Percentiles rank a stretch among this genome's conserved stretches.
Evolutionary conservation across 441 rosid species (phyloP).

Genomic region (Pelargonium citronellum): DNA sequence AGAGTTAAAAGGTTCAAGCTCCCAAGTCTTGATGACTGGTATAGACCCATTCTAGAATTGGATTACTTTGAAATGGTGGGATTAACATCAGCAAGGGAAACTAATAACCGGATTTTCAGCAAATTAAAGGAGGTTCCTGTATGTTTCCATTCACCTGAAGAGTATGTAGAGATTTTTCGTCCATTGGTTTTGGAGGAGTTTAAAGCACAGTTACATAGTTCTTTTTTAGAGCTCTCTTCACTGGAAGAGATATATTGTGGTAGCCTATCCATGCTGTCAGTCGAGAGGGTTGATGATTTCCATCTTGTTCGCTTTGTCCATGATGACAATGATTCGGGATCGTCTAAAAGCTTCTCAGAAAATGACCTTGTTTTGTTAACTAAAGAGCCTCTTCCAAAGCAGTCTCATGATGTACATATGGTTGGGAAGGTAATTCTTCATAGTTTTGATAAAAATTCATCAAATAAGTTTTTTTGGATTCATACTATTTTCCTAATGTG

Average conservation of each 20-base stretch:
- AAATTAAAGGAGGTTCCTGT: constrained; percentile 82
- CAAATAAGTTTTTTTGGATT: constrained; percentile 9
- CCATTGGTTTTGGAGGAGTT: constrained; percentile 97
- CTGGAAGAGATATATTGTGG: constrained; percentile 78
- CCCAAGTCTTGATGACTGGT: constrained; percentile 94
- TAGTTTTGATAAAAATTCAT: constrained; percentile 7
- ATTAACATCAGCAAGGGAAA: constrained; percentile 43
- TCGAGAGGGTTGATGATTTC: constrained; percentile 96
- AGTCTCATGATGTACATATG: constrained; percentile 57
- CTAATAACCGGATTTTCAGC: constrained; percentile 35
- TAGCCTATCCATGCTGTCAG: constrained; percentile 70
- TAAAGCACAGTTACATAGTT: constrained; percentile 84
- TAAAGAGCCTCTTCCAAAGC: constrained; percentile 61
- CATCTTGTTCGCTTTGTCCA: constrained; percentile 94
- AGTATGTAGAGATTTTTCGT: constrained; percentile 71
- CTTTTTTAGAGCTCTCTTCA: constrained; percentile 80
- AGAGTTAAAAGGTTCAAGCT: constrained; percentile 78
- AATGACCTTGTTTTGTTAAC: constrained; percentile 92
- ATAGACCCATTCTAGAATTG: constrained; percentile 77
- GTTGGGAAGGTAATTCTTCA: constrained; percentile 74
- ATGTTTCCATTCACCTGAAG: constrained; percentile 76
- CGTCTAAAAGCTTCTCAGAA: constrained; percentile 65
- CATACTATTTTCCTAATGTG: neutral
- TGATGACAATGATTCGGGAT: constrained; percentile 54
- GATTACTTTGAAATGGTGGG: constrained; percentile 82